Evolutionary conservation across 495 filamentous ascomycete genomes (phyloP), one percentile per base, ranked within the genome.

Genomic region (Aspergillus incahuasiensis): DNA sequence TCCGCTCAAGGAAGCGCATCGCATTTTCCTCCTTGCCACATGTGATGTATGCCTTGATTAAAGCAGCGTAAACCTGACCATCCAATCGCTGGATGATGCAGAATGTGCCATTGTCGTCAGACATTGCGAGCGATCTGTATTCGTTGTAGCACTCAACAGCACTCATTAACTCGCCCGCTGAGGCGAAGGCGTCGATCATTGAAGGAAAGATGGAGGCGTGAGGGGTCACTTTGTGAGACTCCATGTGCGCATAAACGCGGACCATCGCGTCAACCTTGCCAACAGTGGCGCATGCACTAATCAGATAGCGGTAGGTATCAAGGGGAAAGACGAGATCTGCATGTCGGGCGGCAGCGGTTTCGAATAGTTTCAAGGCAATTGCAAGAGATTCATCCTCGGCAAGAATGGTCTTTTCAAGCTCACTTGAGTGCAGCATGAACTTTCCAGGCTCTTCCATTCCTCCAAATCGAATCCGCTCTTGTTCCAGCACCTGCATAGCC

Each of bases 91-190:
- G 79, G 34, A 85, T 79, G 28, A 88, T 75, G n/a, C 79, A 79
- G 52, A 85, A 77, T 42, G 86, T 79, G 22, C 91, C 91, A 34
- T 80, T 80, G 69, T 96, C 88, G 61, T 94, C 80, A 24, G 84
- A 85, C 57, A 94, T 81, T 24, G 90, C 92, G 15, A 96, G 79
- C 11, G 79, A 76, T 64, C 88, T 90, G 78, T 97, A 98, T 69
- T 92, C 90, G 60, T 95, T 89, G 73, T 95, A 97, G 73, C 89
- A 90, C 63, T 97, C 94, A 11, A 96, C 86, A n/a, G 90, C 95
- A 58, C 88, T 92, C 63, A 79, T 76, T 35, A 97, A 77, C 63
- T 98, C 90, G 15, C 90, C 86, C 5, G 79, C 79, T 25, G 80
- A 80, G 42, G 88, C 91, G 64, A 96, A 97, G 0, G 90, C 91